Evolutionary conservation across 192 early-diverging fungal species (phyloP).

Genomic region (Spinellus fusiger): DNA sequence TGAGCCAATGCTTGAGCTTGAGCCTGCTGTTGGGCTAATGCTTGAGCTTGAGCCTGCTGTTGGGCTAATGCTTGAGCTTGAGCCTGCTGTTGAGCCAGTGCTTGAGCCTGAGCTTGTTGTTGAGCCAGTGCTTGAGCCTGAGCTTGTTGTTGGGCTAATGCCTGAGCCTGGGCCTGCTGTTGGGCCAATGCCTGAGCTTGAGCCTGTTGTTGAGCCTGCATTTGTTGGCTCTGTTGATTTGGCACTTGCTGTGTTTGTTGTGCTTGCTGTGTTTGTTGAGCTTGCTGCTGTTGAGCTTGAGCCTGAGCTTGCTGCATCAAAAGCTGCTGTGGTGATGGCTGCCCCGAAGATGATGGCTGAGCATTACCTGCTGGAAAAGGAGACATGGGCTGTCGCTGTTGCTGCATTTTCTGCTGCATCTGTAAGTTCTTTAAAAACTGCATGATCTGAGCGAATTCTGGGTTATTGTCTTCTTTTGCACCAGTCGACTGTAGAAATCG

Average conservation of each 20-base stretch:
- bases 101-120: not conserved
- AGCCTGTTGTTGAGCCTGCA: slow-evolving; percentile 2
- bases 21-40: not conserved
- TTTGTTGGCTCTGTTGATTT: slow-evolving; percentile 1
- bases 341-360: not conserved
- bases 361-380: not conserved
- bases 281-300: slow-evolving; percentile 23
- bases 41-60: not conserved
- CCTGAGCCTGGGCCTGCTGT: not conserved
- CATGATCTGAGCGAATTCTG: slow-evolving; percentile 71
- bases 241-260: slow-evolving; percentile 14
- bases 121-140: not conserved
- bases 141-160: not conserved
- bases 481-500: slow-evolving; percentile 56
- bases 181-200: not conserved
- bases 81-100: not conserved
- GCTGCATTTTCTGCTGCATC: slow-evolving; percentile 22
- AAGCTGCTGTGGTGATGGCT: slow-evolving; percentile 5
- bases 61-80: not conserved
- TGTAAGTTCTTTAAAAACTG: slow-evolving; percentile 46
- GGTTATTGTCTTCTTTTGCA: slow-evolving; percentile 72
- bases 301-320: slow-evolving; percentile 4
- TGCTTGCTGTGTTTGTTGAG: slow-evolving; percentile 15
- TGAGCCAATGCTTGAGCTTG: too few relatives aligned
- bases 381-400: slow-evolving; percentile 1